Evolutionary conservation across 2,329 filamentous ascomycete genomes (phyloP), one percentile per base, ranked within the genome.

Genomic region (Dactylellina drechsleri): DNA sequence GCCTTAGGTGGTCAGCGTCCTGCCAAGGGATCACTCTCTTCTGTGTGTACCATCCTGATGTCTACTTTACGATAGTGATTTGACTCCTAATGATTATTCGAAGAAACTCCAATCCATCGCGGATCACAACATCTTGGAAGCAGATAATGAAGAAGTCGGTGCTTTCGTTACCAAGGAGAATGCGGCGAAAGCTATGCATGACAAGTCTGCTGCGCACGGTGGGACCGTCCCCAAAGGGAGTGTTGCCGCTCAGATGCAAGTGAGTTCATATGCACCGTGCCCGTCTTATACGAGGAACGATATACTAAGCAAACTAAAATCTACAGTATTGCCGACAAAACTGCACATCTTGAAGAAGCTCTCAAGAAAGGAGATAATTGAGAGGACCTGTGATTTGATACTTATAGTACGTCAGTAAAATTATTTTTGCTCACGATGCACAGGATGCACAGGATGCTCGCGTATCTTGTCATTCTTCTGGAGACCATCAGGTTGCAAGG

Each of bases 61-160:
- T 4, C 43, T 28, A 12, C 8, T 16, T 31, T 52, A 28, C 1
- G 28, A 18, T 7, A 20, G 5, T 5, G 1, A 10, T 36, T 40
- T 10, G 28, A 50, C 1, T n/a, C 8, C 13, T 53, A 59, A 54
- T n/a, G 18, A 13, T 18, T 13, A 47, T 40, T 12, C 18, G 23
- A n/a, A 73, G 68, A 61, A 49, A 4, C 31, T 73, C 13, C 68
- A 73, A 31, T 73, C 68, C 4, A 66, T 73, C 28, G 61, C 61
- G 12, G 68, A 73, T 23, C 61, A 73, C 13, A 73, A 73, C 50
- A 2, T 52, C 26, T 40, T 50, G 20, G 66, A 64, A 26, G 8
- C 28, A 10, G 56, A 60, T 15, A 43, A 64, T 20, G 54, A 66
- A 23, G 61, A 74, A 23, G 49, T 23, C 20, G 45, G 16, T 8